Evolutionary conservation across 2,329 filamentous ascomycete species (phyloP).

Genomic region (Fusarium brachygibbosum): DNA sequence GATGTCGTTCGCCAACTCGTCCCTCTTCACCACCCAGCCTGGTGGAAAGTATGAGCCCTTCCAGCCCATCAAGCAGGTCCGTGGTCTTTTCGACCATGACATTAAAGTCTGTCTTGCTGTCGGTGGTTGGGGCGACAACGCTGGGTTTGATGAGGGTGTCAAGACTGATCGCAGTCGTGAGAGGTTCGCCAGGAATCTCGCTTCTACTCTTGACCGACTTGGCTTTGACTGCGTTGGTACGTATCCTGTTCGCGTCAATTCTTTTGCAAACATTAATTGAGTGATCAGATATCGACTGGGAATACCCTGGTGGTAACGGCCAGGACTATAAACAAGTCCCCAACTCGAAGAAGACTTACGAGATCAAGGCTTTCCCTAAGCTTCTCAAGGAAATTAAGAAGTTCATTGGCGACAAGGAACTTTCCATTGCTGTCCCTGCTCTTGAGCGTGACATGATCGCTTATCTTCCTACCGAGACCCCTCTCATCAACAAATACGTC

Average conservation of each 20-base stretch:
- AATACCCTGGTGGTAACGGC: constrained; percentile 73
- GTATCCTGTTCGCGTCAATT: constrained; percentile 21
- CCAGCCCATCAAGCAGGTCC: constrained; percentile 63
- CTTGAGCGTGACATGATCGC: constrained; percentile 75
- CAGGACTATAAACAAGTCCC: constrained; percentile 74
- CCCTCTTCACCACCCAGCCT: constrained; percentile 60
- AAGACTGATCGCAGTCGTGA: constrained; percentile 62
- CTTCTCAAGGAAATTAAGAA: constrained; percentile 70
- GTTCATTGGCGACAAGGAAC: constrained; percentile 70
- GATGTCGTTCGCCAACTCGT: constrained; percentile 66
- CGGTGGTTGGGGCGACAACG: constrained; percentile 74
- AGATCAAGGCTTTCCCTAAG: constrained; percentile 73
- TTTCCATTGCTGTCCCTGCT: constrained; percentile 77
- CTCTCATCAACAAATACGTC: constrained; percentile 69
- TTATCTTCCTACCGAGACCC: constrained; percentile 69
- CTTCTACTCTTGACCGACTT: constrained; percentile 64
- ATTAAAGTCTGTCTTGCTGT: constrained; percentile 74
- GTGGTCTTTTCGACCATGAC: constrained; percentile 64
- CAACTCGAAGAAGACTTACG: constrained; percentile 69
- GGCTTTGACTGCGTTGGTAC: constrained; percentile 72
- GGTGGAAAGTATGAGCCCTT: constrained; percentile 64
- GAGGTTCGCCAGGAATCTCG: constrained; percentile 70
- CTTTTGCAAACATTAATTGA: accelerated
- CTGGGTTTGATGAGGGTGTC: constrained; percentile 66
- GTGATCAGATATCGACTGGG: constrained; percentile 74